Evolutionary conservation across 208 protist species (phyloP).

Genomic region (Crithidia fasciculata): DNA sequence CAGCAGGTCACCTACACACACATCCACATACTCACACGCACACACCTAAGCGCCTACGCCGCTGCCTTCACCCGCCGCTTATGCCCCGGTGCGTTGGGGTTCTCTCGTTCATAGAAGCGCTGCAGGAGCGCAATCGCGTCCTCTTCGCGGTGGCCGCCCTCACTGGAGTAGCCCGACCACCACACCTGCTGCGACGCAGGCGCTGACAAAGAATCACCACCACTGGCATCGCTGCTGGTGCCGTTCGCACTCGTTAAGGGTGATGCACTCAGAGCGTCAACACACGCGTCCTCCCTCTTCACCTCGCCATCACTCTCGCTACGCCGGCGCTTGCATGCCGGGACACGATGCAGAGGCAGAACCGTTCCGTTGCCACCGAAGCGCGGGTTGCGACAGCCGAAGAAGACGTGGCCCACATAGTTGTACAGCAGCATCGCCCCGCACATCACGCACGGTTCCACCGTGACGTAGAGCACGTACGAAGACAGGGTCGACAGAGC

Average conservation of each 20-base stretch:
- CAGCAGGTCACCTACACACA: not conserved
- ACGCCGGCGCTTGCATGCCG: not conserved
- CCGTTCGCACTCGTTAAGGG: too few relatives aligned
- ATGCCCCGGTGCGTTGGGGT: slow-evolving; percentile 69
- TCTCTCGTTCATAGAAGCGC: slow-evolving; percentile 84
- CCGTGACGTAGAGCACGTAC: slow-evolving; percentile 93
- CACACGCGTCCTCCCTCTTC: not conserved
- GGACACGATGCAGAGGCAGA: slow-evolving; percentile 58
- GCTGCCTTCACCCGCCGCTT: slow-evolving; percentile 69
- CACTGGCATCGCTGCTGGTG: too few relatives aligned
- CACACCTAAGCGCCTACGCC: not conserved
- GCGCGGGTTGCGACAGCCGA: slow-evolving; percentile 92
- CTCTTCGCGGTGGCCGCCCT: slow-evolving; percentile 61
- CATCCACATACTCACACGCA: slow-evolving; percentile 1
- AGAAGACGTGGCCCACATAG: slow-evolving; percentile 83
- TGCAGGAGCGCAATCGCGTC: slow-evolving; percentile 79
- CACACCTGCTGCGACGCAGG: not conserved
- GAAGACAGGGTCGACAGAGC: slow-evolving; percentile 35
- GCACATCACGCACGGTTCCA: slow-evolving; percentile 97
- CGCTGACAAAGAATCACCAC: too few relatives aligned
- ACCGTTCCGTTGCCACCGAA: slow-evolving; percentile 96
- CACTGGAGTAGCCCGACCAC: slow-evolving; percentile 59
- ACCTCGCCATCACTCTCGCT: not conserved
- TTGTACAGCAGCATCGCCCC: slow-evolving; percentile 86
- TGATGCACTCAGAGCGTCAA: too few relatives aligned